phyloP scores from a whole-genome alignment of 176 grass and related monocot species.

The Leersia perrieri region DNA sequence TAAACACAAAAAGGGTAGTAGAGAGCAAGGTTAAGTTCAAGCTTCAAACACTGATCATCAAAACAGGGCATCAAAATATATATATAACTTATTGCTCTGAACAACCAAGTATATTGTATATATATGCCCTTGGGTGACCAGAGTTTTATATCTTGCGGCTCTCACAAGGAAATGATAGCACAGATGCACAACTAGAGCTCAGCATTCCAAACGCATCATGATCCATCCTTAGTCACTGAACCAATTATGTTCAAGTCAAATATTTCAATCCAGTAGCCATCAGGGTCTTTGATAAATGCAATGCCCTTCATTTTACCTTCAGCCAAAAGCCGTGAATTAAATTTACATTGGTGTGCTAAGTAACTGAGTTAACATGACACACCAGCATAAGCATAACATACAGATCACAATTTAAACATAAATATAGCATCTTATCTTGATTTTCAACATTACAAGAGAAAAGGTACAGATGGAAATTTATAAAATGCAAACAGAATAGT shows the following conservation, averaged over 20 bases:
- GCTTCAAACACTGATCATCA: background rate
- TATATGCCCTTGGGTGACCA: background rate
- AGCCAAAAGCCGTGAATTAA: background rate
- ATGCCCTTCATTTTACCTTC: constrained; percentile 97
- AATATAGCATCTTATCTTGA: background rate
- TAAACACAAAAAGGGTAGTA: background rate
- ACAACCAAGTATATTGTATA: background rate
- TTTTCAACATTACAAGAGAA: background rate
- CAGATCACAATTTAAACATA: background rate
- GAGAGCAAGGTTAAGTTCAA: background rate
- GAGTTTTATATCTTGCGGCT: background rate
- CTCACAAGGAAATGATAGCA: background rate
- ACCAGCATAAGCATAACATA: background rate
- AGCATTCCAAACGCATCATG: constrained; percentile 33
- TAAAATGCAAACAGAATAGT: background rate
- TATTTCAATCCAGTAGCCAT: constrained; percentile 99
- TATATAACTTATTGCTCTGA: constrained; percentile 1
- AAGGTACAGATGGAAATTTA: background rate
- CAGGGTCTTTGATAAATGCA: constrained; percentile 96
- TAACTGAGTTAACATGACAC: background rate
- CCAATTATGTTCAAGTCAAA: constrained; percentile 81
- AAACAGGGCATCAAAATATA: background rate
- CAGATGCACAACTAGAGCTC: background rate
- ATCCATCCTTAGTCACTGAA: constrained; percentile 36
- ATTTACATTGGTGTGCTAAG: background rate